Evolutionary conservation across 2,329 filamentous ascomycete genomes (phyloP).

Genomic region (Colletotrichum sp.): DNA sequence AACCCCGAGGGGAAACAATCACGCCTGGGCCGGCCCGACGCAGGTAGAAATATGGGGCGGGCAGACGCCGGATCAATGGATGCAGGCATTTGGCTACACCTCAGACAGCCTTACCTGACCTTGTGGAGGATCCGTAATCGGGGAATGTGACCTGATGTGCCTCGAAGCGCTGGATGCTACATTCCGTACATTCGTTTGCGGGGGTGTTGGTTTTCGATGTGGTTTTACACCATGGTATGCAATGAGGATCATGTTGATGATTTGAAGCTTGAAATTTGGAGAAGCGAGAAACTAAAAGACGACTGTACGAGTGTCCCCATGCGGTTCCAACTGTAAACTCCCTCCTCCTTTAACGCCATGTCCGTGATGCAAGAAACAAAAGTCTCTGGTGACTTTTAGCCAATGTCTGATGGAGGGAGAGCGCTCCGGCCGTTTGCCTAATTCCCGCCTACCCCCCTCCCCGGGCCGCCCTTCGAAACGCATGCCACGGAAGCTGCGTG

Average conservation of each 20-base stretch:
- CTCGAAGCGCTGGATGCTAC: background rate
- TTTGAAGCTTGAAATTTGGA: background rate
- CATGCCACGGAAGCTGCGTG: background rate
- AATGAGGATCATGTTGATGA: too few species aligned
- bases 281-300: background rate
- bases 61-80: background rate
- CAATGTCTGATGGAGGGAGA: background rate
- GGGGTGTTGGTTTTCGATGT: too few species aligned
- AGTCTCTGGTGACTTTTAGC: background rate
- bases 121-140: background rate
- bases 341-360: background rate
- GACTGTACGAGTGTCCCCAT: background rate
- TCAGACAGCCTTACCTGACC: background rate
- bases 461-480: background rate
- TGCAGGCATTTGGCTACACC: background rate
- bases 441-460: background rate
- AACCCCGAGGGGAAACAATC: constrained; percentile 7
- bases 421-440: background rate
- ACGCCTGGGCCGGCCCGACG: background rate
- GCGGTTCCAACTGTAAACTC: background rate
- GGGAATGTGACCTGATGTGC: background rate
- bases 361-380: constrained; percentile 1
- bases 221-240: too few species aligned
- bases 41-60: background rate
- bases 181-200: too few species aligned